Base-by-base conservation (phyloP, 2,329 filamentous ascomycete genomes). In the Chrysosporium queenslandicum region DNA sequence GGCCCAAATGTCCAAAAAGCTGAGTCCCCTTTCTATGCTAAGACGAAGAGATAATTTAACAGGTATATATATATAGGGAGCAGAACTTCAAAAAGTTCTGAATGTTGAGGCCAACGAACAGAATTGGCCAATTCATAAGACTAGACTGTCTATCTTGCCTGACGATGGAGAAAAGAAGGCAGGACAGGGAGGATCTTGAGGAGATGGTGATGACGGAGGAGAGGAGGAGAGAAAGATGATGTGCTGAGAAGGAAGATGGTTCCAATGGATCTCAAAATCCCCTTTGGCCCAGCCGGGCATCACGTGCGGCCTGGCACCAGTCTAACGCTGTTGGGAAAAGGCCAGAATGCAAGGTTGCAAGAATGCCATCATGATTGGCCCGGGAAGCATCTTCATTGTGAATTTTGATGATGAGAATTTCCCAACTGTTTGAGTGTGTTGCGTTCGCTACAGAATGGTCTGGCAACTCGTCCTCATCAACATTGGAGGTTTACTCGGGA, bases 251-350 rank as follows among this genome's bases (percentile, higher is more conserved):
- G 25, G 32, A 34, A 4, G 47, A 23, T 30, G 29, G 16, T 37
- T 37, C 45, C 32, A 30, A 27, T 42, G 25, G 27, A 50, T 32
- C n/a, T 23, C 37, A 50, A 30, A 49, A 27, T 49, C 14, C 16
- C 37, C 37, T 16, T 29, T 50, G 9, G 36, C 20, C 8, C 3
- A 18, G 32, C 21, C n/a, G 7, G 11, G n/a, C 16, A 25, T 50
- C 47, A 50, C 47, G 47, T 50, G 47, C 20, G 21, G 25, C 11
- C 20, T 6, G 16, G 5, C 14, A 5, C 18, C 37, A 12, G 16
- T 32, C 47, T 50, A 50, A 50, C 47, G 47, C 47, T 42, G 25
- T 50, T 50, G 37, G 47, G 47, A 42, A 50, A 42, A 21, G 46
- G n/a, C 29, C 46, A 27, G 34, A 37, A 18, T 3, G 9, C 3